Base-by-base conservation (phyloP, 2,329 filamentous ascomycete species). In the Stemphylium lycopersici region DNA sequence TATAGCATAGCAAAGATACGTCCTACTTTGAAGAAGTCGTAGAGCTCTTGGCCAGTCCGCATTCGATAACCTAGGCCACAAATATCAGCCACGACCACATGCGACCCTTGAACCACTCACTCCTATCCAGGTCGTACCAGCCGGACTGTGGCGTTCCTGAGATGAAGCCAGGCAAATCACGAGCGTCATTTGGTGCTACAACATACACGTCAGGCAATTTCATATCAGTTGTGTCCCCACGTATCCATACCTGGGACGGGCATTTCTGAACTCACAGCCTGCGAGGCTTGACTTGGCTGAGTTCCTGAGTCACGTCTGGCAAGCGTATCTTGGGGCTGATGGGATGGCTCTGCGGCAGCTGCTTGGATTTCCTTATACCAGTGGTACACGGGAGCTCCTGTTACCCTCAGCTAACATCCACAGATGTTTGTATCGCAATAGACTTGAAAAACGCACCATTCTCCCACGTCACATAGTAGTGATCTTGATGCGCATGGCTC, bases 1-100 rank as follows among this genome's bases (percentile, higher is more conserved):
- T 58, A 62, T 0, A 71, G 58, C 58, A 67, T 67, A 0, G 67
- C 32, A 22, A 71, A 66, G 0, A 69, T 61, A 26, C 53, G 59
- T 1, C 67, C 67, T 6, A 39, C 34, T 2, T 37, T 38, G 43
- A 70, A 70, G 36, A 69, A 70, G 0, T 41, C 2, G 0, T 34
- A 42, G 1, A 56, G 58, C 15, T 68, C 62, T 1, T 3, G 1
- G 3, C 56, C 48, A 8, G 52, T 65, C 8, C 65, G 40, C 61
- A 70, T 65, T 3, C 42, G 20, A 33, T 69, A 70, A 10, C 39
- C 67, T 68, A 5, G 12, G 5, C 8, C 3, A 13, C 6, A 33
- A 3, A 24, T 6, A 24, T 24, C 6, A 20, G 7, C 16, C 16
- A 7, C 36, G 2, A 3, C 32, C 10, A 34, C 15, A 18, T 10